Conservation (phyloP, 176 grass and related monocot species). For the Puya raimondii region DNA sequence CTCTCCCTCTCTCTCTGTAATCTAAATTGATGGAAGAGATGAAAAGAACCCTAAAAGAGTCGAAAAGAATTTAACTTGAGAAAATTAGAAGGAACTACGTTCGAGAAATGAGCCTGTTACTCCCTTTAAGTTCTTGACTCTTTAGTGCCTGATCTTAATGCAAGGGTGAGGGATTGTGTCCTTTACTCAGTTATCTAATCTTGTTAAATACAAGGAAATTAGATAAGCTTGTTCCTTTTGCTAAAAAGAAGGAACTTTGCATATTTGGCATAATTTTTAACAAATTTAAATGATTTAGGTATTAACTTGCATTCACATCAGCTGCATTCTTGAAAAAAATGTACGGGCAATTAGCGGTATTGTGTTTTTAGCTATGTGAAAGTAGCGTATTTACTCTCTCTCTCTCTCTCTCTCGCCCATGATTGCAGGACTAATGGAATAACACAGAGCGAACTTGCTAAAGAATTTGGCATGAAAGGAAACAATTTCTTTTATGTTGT, state of each 20-base stretch:
- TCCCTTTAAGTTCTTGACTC: neutral
- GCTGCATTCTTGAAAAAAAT: neutral
- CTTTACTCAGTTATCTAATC: neutral
- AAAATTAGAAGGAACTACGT: neutral
- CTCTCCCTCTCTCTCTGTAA: neutral
- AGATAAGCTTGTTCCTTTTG: neutral
- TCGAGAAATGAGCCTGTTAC: neutral
- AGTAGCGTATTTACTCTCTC: neutral
- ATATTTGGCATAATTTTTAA: neutral
- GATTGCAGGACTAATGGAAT: conserved; percentile 66
- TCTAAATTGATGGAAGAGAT: conserved; percentile 4
- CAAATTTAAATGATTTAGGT: neutral
- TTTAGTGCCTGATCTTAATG: neutral
- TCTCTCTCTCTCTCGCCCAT: neutral
- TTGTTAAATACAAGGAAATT: neutral
- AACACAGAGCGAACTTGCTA: conserved; percentile 67
- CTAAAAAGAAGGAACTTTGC: neutral
- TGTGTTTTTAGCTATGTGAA: neutral
- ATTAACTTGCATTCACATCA: neutral
- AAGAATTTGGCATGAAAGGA: conserved; percentile 64
- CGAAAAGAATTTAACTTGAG: neutral
- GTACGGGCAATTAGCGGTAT: neutral
- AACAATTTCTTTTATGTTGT: conserved; percentile 94
- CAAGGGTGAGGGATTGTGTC: too few species aligned
- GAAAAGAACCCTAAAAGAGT: neutral